These are phyloP conservation scores for Stephanodiscus triporus DNA, from an alignment of 108 stramenopile genomes.

Conservation along the genomic window DNA sequence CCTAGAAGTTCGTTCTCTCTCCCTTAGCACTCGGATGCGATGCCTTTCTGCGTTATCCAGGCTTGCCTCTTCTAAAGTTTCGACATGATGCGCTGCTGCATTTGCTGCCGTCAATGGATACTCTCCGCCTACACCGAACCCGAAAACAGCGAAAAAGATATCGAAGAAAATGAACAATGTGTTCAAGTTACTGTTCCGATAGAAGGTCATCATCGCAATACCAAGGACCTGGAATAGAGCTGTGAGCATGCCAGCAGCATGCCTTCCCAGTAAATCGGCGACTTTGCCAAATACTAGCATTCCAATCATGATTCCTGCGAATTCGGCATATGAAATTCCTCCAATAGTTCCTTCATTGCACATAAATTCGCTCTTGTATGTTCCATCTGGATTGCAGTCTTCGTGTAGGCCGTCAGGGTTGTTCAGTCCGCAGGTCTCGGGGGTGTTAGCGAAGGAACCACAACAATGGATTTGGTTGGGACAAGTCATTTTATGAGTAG, in stretches of 20 bases:
- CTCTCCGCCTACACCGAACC: conserved; percentile 41
- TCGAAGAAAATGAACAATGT: neutral
- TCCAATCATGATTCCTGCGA: conserved; percentile 41
- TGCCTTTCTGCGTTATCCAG: conserved; percentile 15
- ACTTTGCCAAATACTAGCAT: conserved; percentile 26
- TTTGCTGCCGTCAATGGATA: conserved; percentile 29
- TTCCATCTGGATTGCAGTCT: conserved; percentile 9
- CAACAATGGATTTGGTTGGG: neutral
- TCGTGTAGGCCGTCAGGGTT: neutral
- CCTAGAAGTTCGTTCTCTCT: neutral
- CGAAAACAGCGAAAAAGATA: conserved; percentile 28
- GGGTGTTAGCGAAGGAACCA: neutral
- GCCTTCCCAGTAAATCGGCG: conserved; percentile 17
- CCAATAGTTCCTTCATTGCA: neutral
- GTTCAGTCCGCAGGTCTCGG: neutral
- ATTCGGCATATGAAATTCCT: conserved; percentile 25
- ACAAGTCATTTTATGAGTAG: neutral
- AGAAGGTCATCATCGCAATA: conserved; percentile 12
- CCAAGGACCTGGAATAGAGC: neutral
- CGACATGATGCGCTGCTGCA: conserved; percentile 22
- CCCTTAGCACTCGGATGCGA: neutral
- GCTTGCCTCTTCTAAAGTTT: conserved; percentile 15
- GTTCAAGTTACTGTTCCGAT: neutral
- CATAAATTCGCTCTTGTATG: neutral
- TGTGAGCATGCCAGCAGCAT: conserved; percentile 5